Evolutionary conservation across 2,329 filamentous ascomycete species (phyloP).

Genomic region (Elsinoe perseae): DNA sequence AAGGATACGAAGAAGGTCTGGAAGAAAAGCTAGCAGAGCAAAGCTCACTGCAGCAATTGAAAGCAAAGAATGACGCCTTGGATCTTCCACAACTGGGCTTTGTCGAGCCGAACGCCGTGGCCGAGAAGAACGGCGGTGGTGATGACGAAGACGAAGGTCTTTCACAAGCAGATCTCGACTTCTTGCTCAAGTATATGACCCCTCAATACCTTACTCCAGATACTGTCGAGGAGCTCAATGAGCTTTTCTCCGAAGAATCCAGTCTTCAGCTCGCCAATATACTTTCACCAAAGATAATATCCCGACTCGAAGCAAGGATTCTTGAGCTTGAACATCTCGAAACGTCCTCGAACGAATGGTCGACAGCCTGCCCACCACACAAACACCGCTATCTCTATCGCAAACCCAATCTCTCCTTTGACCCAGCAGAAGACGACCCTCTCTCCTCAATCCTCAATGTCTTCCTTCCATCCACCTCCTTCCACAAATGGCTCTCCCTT

Average conservation of each 20-base stretch:
- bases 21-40: conserved; percentile 83
- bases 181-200: conserved; percentile 81
- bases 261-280: conserved; percentile 76
- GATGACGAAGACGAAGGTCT: conserved; percentile 52
- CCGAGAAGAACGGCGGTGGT: conserved; percentile 56
- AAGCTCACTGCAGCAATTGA: conserved; percentile 85
- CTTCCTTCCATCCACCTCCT: conserved; percentile 75
- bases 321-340: conserved; percentile 24
- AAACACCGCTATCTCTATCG: conserved; percentile 91
- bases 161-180: conserved; percentile 74
- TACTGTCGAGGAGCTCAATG: conserved; percentile 71
- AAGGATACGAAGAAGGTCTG: conserved; percentile 78
- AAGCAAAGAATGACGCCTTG: conserved; percentile 84
- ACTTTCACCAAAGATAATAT: conserved; percentile 68
- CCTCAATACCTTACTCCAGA: conserved; percentile 89
- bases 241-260: conserved; percentile 73
- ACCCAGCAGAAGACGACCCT: conserved; percentile 35
- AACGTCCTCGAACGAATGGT: conserved; percentile 35
- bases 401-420: conserved; percentile 36
- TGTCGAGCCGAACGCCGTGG: conserved; percentile 25
- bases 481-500: conserved; percentile 81
- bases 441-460: conserved; percentile 72
- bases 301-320: conserved; percentile 63
- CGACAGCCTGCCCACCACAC: conserved; percentile 69
- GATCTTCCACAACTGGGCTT: conserved; percentile 61